These are phyloP conservation scores for Cutaneotrichosporon mucoides DNA, from an alignment of 1,284 basidiomycete species.

Conservation along the genomic window DNA sequence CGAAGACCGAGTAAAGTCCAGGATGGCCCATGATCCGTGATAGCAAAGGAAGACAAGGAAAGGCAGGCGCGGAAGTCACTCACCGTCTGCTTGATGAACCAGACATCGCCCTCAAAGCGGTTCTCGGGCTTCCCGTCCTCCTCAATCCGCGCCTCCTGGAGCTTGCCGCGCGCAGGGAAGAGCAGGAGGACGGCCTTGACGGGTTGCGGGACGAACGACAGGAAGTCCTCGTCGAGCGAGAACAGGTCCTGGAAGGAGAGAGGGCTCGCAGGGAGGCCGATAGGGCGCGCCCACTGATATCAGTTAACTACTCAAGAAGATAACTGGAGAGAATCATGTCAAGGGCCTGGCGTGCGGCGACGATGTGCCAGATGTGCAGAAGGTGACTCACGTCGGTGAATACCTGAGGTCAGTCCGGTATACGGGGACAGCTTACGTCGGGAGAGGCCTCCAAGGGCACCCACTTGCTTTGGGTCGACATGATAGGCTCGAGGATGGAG, in stretches of 20 bases:
- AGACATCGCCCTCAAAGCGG: conserved; percentile 39
- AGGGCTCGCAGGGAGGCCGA: conserved; percentile 61
- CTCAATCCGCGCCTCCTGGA: conserved; percentile 55
- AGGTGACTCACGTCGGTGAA: conserved; percentile 43
- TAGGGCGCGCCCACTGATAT: conserved; percentile 67
- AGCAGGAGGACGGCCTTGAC: conserved; percentile 76
- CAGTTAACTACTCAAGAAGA: too few relatives aligned
- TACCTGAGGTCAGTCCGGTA: conserved; percentile 27
- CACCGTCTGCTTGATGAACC: conserved; percentile 53
- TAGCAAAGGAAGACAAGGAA: too few relatives aligned
- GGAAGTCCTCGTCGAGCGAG: conserved; percentile 73
- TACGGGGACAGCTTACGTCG: conserved; percentile 53
- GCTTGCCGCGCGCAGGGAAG: conserved; percentile 63
- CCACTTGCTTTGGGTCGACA: conserved; percentile 51
- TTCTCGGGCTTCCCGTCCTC: conserved; percentile 45
- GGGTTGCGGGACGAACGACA: conserved; percentile 63
- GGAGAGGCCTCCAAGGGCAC: conserved; percentile 74
- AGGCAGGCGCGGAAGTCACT: conserved; percentile 7
- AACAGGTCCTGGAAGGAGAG: conserved; percentile 74
- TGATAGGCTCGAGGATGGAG: too few relatives aligned
- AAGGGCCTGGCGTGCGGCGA: too few relatives aligned
- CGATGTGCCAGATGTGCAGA: too few relatives aligned
- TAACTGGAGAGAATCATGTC: too few relatives aligned
- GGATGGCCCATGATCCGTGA: too few relatives aligned
- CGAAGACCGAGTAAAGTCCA: too few relatives aligned